phyloP scores from a whole-genome alignment of 768 basidiomycete genomes.

The Termitomyces sp. region DNA sequence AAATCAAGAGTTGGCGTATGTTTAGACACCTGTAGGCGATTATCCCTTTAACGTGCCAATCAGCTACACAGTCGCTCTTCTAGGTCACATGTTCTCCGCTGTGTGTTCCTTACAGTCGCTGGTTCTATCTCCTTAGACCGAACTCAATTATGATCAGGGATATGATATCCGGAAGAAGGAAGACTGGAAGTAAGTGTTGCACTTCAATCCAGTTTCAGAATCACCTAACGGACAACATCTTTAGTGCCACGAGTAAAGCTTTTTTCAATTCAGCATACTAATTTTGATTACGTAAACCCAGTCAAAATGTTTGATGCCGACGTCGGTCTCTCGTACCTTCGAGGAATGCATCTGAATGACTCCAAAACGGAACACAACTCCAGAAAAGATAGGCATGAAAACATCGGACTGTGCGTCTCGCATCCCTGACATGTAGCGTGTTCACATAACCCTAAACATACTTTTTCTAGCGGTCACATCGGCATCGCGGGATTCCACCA shows the following conservation, averaged over 20 bases:
- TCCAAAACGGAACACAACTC: slow-evolving; percentile 61
- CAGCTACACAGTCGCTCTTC: neutral
- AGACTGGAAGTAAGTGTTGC: slow-evolving; percentile 63
- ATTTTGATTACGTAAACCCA: slow-evolving; percentile 13
- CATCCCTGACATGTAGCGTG: neutral
- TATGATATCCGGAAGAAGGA: slow-evolving; percentile 74
- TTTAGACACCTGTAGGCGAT: slow-evolving; percentile 69
- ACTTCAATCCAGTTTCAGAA: neutral
- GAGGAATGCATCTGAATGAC: slow-evolving; percentile 85
- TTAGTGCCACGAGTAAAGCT: slow-evolving; percentile 21
- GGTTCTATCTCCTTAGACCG: neutral
- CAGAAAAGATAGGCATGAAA: slow-evolving; percentile 77
- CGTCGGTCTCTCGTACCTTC: slow-evolving; percentile 68
- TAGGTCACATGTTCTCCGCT: slow-evolving; percentile 77
- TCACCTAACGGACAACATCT: neutral
- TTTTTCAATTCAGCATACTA: neutral
- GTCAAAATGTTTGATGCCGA: slow-evolving; percentile 63
- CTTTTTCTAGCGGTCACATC: slow-evolving; percentile 54
- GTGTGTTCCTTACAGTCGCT: slow-evolving; percentile 28
- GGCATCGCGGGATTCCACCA: slow-evolving; percentile 57
- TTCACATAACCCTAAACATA: neutral
- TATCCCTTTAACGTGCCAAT: neutral
- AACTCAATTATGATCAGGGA: slow-evolving; percentile 37
- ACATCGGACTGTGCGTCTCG: slow-evolving; percentile 67
- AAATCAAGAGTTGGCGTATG: slow-evolving; percentile 78